These are phyloP conservation scores for Naganishia randhawae DNA, from an alignment of 768 basidiomycete genomes.

Conservation along the genomic window DNA sequence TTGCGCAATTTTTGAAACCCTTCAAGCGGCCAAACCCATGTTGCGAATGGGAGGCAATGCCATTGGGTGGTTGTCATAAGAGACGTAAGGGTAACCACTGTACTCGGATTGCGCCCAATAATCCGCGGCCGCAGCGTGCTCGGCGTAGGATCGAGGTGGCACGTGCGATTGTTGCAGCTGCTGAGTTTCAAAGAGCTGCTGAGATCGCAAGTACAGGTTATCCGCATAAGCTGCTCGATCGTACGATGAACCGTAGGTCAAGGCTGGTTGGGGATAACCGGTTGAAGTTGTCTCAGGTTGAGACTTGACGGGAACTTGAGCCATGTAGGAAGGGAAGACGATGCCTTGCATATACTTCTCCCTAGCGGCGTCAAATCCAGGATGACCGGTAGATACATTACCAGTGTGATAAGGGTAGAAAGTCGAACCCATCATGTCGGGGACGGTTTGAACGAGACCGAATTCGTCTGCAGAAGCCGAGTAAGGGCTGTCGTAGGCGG, in stretches of 20 bases:
- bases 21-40: constrained; percentile 16
- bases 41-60: constrained; percentile 22
- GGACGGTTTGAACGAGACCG: not conserved
- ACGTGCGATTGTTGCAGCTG: constrained; percentile 3
- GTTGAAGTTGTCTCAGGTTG: constrained; percentile 5
- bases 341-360: constrained; percentile 21
- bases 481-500: constrained; percentile 13
- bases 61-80: constrained; percentile 22
- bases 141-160: not conserved
- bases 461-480: constrained; percentile 14
- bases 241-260: constrained; percentile 11
- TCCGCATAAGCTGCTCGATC: constrained; percentile 11
- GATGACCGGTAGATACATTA: constrained; percentile 6
- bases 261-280: constrained; percentile 6
- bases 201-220: constrained; percentile 23
- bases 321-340: constrained; percentile 3
- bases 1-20: constrained; percentile 7
- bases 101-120: constrained; percentile 12
- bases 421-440: not conserved
- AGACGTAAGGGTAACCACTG: constrained; percentile 14
- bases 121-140: not conserved
- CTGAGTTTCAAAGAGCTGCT: constrained; percentile 17
- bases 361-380: constrained; percentile 18
- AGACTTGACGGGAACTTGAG: constrained; percentile 11
- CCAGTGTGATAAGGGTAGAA: not conserved